phyloP scores from a whole-genome alignment of 1,139 yeast species.

The Saccharomyces hybrid region DNA sequence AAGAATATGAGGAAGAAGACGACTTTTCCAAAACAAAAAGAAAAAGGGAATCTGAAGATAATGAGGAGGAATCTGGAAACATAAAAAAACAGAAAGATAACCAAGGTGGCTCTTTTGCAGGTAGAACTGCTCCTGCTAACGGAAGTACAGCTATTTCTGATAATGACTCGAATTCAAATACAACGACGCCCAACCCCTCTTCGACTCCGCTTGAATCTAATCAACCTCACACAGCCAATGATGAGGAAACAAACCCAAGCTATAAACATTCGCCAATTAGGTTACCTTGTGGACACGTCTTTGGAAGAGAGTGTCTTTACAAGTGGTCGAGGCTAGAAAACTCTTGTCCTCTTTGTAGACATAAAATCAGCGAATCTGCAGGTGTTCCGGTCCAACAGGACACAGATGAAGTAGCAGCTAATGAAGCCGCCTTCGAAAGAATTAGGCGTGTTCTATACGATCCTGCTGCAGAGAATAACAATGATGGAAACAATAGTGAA shows the following conservation, averaged over 20 bases:
- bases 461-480: constrained; percentile 3
- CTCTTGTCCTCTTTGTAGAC: constrained; percentile 78
- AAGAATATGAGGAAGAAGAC: constrained; percentile 36
- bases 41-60: constrained; percentile 12
- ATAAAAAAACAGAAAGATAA: constrained; percentile 15
- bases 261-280: constrained; percentile 57
- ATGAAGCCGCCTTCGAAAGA: constrained; percentile 24
- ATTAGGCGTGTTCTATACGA: constrained; percentile 23
- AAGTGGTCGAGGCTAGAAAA: constrained; percentile 67
- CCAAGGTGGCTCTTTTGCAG: constrained; percentile 9
- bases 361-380: constrained; percentile 35
- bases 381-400: constrained; percentile 9
- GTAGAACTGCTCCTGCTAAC: too few species aligned
- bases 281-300: constrained; percentile 75
- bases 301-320: constrained; percentile 65
- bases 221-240: constrained; percentile 4
- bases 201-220: constrained; percentile 2
- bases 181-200: not conserved
- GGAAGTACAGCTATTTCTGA: not conserved
- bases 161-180: constrained; percentile 1
- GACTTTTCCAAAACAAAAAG: constrained; percentile 11
- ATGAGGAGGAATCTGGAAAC: constrained; percentile 18
- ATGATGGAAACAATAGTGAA: not conserved
- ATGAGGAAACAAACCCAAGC: constrained; percentile 16
- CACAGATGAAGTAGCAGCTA: constrained; percentile 10